Evolutionary conservation across 306 rosid genomes (phyloP).

Genomic region (Prunus salicina): DNA sequence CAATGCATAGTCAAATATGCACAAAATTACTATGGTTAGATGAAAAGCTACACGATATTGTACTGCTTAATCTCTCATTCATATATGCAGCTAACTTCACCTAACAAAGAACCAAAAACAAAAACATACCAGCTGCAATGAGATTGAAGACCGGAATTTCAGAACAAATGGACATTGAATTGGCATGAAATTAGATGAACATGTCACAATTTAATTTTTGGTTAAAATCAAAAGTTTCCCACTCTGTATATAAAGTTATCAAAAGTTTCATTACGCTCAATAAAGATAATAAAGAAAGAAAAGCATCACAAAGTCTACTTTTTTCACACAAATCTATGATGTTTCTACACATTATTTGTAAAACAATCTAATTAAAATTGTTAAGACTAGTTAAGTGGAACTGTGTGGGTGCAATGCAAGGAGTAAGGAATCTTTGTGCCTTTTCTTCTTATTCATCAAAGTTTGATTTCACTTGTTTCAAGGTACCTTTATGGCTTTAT

Average conservation of each 20-base stretch:
- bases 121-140: not conserved
- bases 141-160: slow-evolving; percentile 7
- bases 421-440: slow-evolving; percentile 47
- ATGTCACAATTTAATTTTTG: slow-evolving; percentile 12
- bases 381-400: slow-evolving; percentile 7
- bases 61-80: too few relatives aligned
- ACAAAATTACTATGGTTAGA: not conserved
- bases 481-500: slow-evolving; percentile 38
- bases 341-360: slow-evolving; percentile 32
- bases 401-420: slow-evolving; percentile 15
- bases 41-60: not conserved
- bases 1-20: slow-evolving; percentile 8
- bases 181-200: not conserved
- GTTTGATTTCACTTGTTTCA: slow-evolving; percentile 47
- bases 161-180: slow-evolving; percentile 23
- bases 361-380: not conserved
- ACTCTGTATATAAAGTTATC: slow-evolving; percentile 6
- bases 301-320: slow-evolving; percentile 33
- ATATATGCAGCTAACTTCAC: too few relatives aligned
- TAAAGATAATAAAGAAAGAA: slow-evolving; percentile 18
- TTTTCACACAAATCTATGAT: slow-evolving; percentile 31
- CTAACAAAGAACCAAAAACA: too few relatives aligned
- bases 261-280: slow-evolving; percentile 19
- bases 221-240: not conserved
- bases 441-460: slow-evolving; percentile 32